Conservation (phyloP, 495 filamentous ascomycete genomes). For the Opeltia flavorubescens region DNA sequence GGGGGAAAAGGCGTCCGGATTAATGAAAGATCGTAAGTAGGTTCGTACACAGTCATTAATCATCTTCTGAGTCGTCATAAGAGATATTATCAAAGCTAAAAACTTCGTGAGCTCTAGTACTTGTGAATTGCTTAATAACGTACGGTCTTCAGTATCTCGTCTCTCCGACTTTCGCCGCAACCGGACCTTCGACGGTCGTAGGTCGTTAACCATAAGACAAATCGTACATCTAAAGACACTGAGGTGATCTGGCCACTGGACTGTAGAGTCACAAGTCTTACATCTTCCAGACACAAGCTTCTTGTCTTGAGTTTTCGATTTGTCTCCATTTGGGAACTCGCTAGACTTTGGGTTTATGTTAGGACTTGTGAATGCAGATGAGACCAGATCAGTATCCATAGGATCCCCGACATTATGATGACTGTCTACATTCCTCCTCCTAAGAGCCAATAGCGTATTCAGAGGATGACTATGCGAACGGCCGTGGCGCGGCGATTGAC, state of each 20-base stretch:
- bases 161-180: slow-evolving; percentile 16
- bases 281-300: slow-evolving; percentile 56
- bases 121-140: slow-evolving; percentile 13
- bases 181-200: slow-evolving; percentile 32
- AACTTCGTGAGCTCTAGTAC: background rate
- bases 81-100: background rate
- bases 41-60: slow-evolving; percentile 38
- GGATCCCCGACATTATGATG: background rate
- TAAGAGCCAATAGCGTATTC: slow-evolving; percentile 42
- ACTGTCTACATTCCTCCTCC: slow-evolving; percentile 35
- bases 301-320: slow-evolving; percentile 18
- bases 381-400: background rate
- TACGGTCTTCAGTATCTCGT: slow-evolving; percentile 9
- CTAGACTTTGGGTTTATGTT: slow-evolving; percentile 16
- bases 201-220: slow-evolving; percentile 77
- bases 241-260: slow-evolving; percentile 70
- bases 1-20: too few species aligned
- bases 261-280: slow-evolving; percentile 66
- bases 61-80: slow-evolving; percentile 26
- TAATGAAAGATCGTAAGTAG: slow-evolving; percentile 29
- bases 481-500: slow-evolving; percentile 33
- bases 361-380: slow-evolving; percentile 8
- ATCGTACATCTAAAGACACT: slow-evolving; percentile 69
- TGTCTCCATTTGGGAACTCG: slow-evolving; percentile 23
- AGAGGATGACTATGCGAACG: slow-evolving; percentile 71